Base-by-base conservation (phyloP, 345 rosid species). In the Euphorbia lathyris region DNA sequence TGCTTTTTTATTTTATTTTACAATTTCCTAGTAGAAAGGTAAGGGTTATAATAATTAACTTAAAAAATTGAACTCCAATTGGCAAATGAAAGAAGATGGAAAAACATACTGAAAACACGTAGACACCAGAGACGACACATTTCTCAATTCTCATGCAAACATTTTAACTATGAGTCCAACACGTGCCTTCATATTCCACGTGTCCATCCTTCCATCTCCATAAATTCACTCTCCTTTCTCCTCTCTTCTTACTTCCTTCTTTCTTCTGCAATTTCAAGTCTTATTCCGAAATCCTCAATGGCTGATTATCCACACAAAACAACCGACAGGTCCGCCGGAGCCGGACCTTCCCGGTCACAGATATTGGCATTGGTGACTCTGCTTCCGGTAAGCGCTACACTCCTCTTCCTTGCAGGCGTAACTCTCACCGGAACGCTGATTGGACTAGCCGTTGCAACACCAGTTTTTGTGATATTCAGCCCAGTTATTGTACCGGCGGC, bases 401-500 rank as follows among this genome's bases (percentile, higher is more conserved):
- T 94, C 56, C 86, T 91, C 23, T 80, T 84, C 23, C 77, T 91
- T 3, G 83, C 95, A 1, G 97, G 95, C 9, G 27, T 89, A 67
- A 81, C 86, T n/a, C 79, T 91, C 27, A 74, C 84, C 0, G 91
- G 87, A n/a, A 81, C 96, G 5, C 63, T 90, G 14, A 87, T 86
- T 9, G 96, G 89, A 53, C 82, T 88, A 19, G 71, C 79, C 9
- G 70, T 89, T 40, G 71, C 89, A 27, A 86, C 90, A 12, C 95
- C 96, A 0, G 64, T 90, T 42, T 82, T 94, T 45, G 50, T 94
- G 50, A 70, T 94, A 61, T 90, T 83, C 82, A 91, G 97, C 82
- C 98, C 92, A 0, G 83, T 94, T 47, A 72, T 94, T 3, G 90
- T 91, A 32, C 93, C 98, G 0, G 90, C 97, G 0, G 84, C 86